These are phyloP conservation scores for Conticribra weissflogii DNA, from an alignment of 108 stramenopile genomes.

Conservation along the genomic window DNA sequence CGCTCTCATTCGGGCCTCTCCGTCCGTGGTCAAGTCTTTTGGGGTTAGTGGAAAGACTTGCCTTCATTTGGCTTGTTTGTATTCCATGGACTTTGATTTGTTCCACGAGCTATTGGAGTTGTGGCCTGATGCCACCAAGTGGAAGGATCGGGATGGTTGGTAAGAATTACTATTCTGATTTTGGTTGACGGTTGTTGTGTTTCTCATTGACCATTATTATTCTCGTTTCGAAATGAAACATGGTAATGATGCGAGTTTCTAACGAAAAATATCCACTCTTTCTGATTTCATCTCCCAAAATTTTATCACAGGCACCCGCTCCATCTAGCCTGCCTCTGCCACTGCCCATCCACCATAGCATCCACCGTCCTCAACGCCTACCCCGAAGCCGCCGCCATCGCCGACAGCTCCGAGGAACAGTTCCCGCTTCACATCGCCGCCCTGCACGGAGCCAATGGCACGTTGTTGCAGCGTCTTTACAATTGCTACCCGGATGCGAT, in stretches of 20 bases:
- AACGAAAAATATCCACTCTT: no score
- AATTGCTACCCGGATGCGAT: conserved; percentile 53
- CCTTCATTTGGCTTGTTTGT: conserved; percentile 46
- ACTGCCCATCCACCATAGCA: conserved; percentile 38
- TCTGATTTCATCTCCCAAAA: no score
- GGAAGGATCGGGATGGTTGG: conserved; percentile 53
- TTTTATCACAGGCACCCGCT: conserved; percentile 43
- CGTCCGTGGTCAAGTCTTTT: conserved; percentile 42
- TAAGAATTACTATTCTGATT: neutral
- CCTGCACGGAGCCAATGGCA: conserved; percentile 38
- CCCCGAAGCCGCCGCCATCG: conserved; percentile 48
- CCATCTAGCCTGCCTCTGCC: conserved; percentile 46
- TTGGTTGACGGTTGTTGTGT: neutral
- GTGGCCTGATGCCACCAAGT: conserved; percentile 48
- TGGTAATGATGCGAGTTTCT: no score
- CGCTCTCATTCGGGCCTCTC: conserved; percentile 44
- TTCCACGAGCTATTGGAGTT: conserved; percentile 39
- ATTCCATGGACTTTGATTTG: conserved; percentile 38
- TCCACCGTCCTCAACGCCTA: conserved; percentile 45
- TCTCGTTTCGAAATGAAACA: no score
- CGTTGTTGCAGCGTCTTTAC: conserved; percentile 38
- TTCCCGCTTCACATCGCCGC: conserved; percentile 54
- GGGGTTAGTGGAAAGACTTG: conserved; percentile 57
- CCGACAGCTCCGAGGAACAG: conserved; percentile 40
- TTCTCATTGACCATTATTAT: no score